Evolutionary conservation across 2,329 filamentous ascomycete genomes (phyloP).

Genomic region (Monilinia polystroma): DNA sequence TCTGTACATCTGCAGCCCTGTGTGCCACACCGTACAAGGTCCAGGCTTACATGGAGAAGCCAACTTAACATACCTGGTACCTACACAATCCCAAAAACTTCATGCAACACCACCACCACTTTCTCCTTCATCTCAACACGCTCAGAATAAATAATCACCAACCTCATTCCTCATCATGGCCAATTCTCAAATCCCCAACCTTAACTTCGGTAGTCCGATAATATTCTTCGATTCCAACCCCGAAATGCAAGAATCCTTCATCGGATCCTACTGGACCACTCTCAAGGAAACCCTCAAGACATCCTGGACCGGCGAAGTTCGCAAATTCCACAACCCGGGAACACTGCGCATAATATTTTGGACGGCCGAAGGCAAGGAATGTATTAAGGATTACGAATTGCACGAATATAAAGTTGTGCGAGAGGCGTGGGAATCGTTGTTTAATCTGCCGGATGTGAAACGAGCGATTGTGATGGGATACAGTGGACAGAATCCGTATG

Average conservation of each 20-base stretch:
- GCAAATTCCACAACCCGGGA: constrained; percentile 31
- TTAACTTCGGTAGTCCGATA: constrained; percentile 30
- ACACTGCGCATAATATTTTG: constrained; percentile 35
- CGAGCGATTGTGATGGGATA: constrained; percentile 35
- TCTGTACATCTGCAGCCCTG: too few relatives aligned
- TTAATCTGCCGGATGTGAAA: constrained; percentile 32
- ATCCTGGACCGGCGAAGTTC: constrained; percentile 35
- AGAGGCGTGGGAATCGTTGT: constrained; percentile 31
- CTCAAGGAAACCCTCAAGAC: constrained; percentile 32
- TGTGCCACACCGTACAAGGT: too few relatives aligned
- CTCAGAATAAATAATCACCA: neutral
- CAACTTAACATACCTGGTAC: too few relatives aligned
- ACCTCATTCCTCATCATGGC: neutral
- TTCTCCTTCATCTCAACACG: neutral
- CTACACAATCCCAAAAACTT: neutral
- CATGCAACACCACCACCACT: neutral
- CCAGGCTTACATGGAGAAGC: too few relatives aligned
- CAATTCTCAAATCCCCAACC: constrained; percentile 15
- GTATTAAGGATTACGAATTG: constrained; percentile 35
- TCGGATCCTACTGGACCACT: constrained; percentile 32
- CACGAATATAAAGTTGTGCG: constrained; percentile 33
- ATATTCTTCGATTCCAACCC: constrained; percentile 38
- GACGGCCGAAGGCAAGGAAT: constrained; percentile 32
- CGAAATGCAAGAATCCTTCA: constrained; percentile 34
- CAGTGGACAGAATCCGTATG: constrained; percentile 35